Evolutionary conservation across 257 asterid genomes (phyloP), one percentile per base, ranked within the genome.

Genomic region (Nemophila menziesii): DNA sequence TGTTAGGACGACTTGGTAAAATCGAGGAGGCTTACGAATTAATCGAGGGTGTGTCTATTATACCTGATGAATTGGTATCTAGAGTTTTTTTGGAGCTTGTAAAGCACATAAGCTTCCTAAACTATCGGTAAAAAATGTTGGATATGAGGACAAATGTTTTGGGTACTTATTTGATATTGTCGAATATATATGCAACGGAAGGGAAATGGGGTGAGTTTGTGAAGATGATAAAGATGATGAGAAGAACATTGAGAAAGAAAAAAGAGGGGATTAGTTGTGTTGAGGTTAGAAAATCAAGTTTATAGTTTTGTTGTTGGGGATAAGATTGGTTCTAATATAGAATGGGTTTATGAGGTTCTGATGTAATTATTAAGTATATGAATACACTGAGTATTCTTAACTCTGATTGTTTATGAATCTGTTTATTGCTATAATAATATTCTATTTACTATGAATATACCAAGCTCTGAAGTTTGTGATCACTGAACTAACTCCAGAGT

Each of bases 1-100:
- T 84, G 69, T 78, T 84, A 1, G 97, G 97, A n/a, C 84, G 95
- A 33, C 90, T 90, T 26, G 97, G 97, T 22, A 60, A 79, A 50
- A 73, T 84, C 16, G 61, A 72, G 64, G 95, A 84, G 58, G 98
- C 95, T 8, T 84, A 75, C 21, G 61, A 66, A 51, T 56, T 84
- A 44, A 84, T 84, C 26, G 69, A 74, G 53, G 44, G 67, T 24
- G 76, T 89, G 98, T 95, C 95, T 0, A 71, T 84, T 46, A 48
- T 58, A 58, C 74, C 98, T 0, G 86, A 89, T 51, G 95, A 76
- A 53, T 73, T 86, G 4, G 77, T 84, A 16, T 84, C 93, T 93
- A 93, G 86, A 4, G 84, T 83, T 11, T 76, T 78, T 79, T 89
- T 46, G 92, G 95, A 56, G 95, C 94, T 16, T 84, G 94, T 67